Evolutionary conservation across 176 grass and related monocot species (phyloP).

Genomic region (Themeda triandra): DNA sequence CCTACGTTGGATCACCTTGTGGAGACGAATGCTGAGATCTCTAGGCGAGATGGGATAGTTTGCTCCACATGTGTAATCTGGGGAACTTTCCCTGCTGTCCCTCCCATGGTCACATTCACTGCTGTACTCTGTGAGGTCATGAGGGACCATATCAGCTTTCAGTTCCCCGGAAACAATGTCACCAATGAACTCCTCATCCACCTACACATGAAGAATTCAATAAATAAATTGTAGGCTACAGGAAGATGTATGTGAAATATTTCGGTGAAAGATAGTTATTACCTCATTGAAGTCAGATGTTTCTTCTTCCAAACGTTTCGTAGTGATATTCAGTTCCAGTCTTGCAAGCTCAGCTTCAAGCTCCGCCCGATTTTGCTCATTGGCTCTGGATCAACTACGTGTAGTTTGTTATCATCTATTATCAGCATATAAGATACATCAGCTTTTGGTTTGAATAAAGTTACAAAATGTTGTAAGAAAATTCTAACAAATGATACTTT

Average conservation of each 20-base stretch:
- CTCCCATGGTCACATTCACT: constrained; percentile 42
- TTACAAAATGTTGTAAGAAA: not conserved
- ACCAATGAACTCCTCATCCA: constrained; percentile 61
- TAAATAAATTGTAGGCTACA: constrained; percentile 17
- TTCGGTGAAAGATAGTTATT: constrained; percentile 30
- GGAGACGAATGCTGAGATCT: constrained; percentile 78
- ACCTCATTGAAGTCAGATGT: constrained; percentile 55
- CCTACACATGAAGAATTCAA: constrained; percentile 33
- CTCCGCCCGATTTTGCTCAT: constrained; percentile 97
- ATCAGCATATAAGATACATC: constrained; percentile 3
- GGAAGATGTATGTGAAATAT: constrained; percentile 13
- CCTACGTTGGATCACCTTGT: constrained; percentile 71
- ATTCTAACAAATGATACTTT: not conserved
- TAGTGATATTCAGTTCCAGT: constrained; percentile 72
- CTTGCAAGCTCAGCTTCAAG: constrained; percentile 89
- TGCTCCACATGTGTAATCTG: constrained; percentile 34
- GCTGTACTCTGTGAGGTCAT: constrained; percentile 31
- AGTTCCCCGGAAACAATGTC: constrained; percentile 73
- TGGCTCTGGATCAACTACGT: constrained; percentile 28
- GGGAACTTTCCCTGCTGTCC: constrained; percentile 50
- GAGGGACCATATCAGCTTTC: constrained; percentile 47
- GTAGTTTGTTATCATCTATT: constrained; percentile 32
- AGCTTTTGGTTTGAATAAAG: constrained; percentile 5
- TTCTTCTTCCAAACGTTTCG: constrained; percentile 43
- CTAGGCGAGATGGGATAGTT: constrained; percentile 75